These are phyloP conservation scores for Xylariaceae sp. DNA, from an alignment of 2,329 filamentous ascomycete genomes.

Conservation along the genomic window DNA sequence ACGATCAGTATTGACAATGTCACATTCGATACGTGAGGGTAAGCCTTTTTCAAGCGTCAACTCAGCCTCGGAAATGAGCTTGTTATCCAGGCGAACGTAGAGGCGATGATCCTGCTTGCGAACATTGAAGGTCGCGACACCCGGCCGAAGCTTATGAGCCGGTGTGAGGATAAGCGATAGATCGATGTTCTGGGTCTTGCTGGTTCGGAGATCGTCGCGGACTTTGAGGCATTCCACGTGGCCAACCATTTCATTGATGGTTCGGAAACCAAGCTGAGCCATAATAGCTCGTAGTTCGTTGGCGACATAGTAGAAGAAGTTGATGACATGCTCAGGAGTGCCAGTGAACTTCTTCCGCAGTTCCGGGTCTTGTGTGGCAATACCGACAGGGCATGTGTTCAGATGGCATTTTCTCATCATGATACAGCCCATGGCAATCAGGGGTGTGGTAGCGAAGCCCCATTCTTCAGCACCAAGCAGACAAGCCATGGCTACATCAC, in stretches of 20 bases:
- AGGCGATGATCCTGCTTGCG: slow-evolving; percentile 96
- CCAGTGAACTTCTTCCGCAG: slow-evolving; percentile 91
- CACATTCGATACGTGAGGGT: slow-evolving; percentile 89
- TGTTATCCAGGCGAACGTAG: slow-evolving; percentile 91
- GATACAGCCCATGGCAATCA: slow-evolving; percentile 96
- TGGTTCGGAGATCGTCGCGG: slow-evolving; percentile 80
- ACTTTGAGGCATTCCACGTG: slow-evolving; percentile 83
- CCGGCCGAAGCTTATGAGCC: slow-evolving; percentile 91
- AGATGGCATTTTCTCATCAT: slow-evolving; percentile 80
- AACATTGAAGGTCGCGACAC: slow-evolving; percentile 95
- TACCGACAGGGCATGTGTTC: slow-evolving; percentile 71
- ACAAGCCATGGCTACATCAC: slow-evolving; percentile 92
- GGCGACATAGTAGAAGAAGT: slow-evolving; percentile 97
- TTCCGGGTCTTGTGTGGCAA: slow-evolving; percentile 93
- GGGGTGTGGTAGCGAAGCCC: slow-evolving; percentile 90
- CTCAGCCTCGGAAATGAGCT: slow-evolving; percentile 93
- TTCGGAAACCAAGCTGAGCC: slow-evolving; percentile 91
- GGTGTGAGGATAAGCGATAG: slow-evolving; percentile 89
- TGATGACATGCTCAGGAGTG: slow-evolving; percentile 93
- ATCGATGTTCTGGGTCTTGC: slow-evolving; percentile 91
- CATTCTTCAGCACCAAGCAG: slow-evolving; percentile 96
- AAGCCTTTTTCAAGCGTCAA: slow-evolving; percentile 91
- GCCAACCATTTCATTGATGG: slow-evolving; percentile 97
- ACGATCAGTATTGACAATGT: slow-evolving; percentile 95
- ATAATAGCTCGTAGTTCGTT: slow-evolving; percentile 97